Conservation (phyloP, 106 monocot genomes). For the Gastrodia elata region DNA sequence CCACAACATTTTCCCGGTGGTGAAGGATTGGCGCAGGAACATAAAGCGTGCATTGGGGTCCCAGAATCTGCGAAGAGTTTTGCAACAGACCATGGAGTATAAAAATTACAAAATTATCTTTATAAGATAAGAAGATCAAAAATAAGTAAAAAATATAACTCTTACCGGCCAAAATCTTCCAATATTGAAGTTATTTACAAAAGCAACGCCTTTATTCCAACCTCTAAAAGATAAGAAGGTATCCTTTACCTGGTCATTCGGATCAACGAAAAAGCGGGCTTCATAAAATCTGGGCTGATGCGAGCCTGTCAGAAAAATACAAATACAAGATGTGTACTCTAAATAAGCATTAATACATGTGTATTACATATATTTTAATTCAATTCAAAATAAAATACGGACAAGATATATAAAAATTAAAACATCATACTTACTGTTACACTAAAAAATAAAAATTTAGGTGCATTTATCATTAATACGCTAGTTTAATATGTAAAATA, state of each 20-base stretch:
- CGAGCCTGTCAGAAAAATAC: conserved; percentile 6
- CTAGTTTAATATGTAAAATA: too few relatives aligned
- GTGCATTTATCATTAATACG: too few relatives aligned
- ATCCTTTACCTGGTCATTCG: conserved; percentile 41
- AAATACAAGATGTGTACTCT: too few relatives aligned
- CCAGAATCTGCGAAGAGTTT: conserved; percentile 36
- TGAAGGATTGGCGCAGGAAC: conserved; percentile 86
- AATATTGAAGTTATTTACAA: conserved; percentile 92
- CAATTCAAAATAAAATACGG: too few relatives aligned
- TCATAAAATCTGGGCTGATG: conserved; percentile 59
- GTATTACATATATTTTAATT: too few relatives aligned
- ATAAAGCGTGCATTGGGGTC: conserved; percentile 93
- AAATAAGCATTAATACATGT: too few relatives aligned
- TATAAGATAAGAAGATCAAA: too few relatives aligned
- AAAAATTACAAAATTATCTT: background rate
- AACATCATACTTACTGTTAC: too few relatives aligned
- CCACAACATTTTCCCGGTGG: conserved; percentile 71
- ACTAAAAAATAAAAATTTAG: too few relatives aligned
- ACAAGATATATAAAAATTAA: background rate
- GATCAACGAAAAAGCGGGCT: conserved; percentile 52
- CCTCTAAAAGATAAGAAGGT: conserved; percentile 81
- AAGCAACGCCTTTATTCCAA: conserved; percentile 91
- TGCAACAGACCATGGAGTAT: background rate
- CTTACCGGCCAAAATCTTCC: conserved; percentile 97
- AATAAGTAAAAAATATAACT: background rate